phyloP scores from a whole-genome alignment of 176 grass and related monocot genomes.

The Chrysopogon serrulatus region DNA sequence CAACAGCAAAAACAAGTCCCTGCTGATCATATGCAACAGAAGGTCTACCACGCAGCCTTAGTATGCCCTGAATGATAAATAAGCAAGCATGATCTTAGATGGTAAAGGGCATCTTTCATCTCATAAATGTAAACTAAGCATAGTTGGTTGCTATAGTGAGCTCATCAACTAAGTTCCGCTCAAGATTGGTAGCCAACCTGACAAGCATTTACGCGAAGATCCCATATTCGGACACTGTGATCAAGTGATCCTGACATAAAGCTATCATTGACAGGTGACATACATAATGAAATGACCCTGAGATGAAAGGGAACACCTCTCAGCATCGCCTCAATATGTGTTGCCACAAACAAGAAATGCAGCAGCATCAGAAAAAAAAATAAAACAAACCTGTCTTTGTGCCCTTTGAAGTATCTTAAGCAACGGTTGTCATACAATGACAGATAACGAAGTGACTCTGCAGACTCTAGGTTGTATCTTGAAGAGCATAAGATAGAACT shows the following conservation, averaged over 20 bases:
- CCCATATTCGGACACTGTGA: constrained; percentile 97
- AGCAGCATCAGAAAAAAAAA: background rate
- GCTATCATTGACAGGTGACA: constrained; percentile 96
- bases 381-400: constrained; percentile 72
- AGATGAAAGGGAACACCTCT: constrained; percentile 17
- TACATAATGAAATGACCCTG: constrained; percentile 86
- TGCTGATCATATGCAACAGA: constrained; percentile 99
- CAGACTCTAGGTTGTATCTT: constrained; percentile 71
- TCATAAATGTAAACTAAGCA: constrained; percentile 13
- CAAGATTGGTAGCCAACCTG: constrained; percentile 58
- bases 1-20: constrained; percentile 96
- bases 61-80: constrained; percentile 73
- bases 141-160: background rate
- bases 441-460: constrained; percentile 80
- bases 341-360: constrained; percentile 1
- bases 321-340: background rate
- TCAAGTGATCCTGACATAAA: constrained; percentile 98
- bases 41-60: constrained; percentile 77
- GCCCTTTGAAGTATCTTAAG: constrained; percentile 95
- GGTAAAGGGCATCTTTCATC: constrained; percentile 15
- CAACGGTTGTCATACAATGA: constrained; percentile 98
- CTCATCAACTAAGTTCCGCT: background rate
- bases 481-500: constrained; percentile 96
- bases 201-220: constrained; percentile 98
- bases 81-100: constrained; percentile 26